phyloP scores from a whole-genome alignment of 768 basidiomycete species.

The Cystoderma amianthinum region DNA sequence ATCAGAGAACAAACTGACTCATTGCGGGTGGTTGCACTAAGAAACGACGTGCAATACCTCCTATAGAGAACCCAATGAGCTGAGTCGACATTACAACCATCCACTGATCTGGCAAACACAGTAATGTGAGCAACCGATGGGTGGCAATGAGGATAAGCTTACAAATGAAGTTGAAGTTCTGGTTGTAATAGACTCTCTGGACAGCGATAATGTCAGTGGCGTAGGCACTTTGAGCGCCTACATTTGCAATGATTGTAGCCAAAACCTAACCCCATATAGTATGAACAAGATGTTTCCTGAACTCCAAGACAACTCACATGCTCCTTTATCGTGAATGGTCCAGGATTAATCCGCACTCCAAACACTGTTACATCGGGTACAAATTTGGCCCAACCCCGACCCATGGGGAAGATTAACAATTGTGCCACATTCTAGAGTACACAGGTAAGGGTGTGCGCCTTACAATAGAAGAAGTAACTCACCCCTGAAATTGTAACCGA shows the following conservation, averaged over 20 bases:
- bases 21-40: conserved; percentile 66
- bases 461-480: too few species aligned
- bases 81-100: too few species aligned
- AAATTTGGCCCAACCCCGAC: conserved; percentile 52
- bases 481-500: conserved; percentile 55
- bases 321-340: conserved; percentile 89
- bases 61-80: too few species aligned
- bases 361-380: too few species aligned
- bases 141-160: conserved; percentile 13
- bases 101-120: too few species aligned
- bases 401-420: conserved; percentile 60
- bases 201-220: conserved; percentile 72
- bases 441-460: neutral
- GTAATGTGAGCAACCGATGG: too few species aligned
- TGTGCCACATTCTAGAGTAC: conserved; percentile 51
- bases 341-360: conserved; percentile 70
- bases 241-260: conserved; percentile 42
- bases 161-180: conserved; percentile 9
- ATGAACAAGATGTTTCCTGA: too few species aligned
- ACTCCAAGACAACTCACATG: conserved; percentile 68
- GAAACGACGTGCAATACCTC: too few species aligned
- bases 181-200: conserved; percentile 65
- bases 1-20: conserved; percentile 34
- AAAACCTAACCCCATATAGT: too few species aligned
- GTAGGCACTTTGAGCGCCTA: conserved; percentile 47